A percentile compares a stretch with the other conserved stretches of the same genome.
phyloP scores from a whole-genome alignment of 352 stramenopile genomes.

The Globisporangium perplexum region DNA sequence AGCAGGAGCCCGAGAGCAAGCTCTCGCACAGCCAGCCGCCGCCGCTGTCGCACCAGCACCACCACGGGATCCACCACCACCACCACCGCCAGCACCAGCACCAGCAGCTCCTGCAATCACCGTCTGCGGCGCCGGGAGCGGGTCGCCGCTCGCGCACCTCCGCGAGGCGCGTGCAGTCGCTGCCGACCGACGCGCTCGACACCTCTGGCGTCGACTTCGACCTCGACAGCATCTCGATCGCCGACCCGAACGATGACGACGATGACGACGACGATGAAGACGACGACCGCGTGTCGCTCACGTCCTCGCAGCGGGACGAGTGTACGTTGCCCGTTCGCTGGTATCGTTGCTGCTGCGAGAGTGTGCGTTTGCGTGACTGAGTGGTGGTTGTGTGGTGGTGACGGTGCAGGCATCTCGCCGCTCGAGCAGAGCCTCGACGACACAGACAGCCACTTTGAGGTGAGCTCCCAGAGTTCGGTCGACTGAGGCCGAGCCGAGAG shows the following conservation, averaged over 20 bases:
- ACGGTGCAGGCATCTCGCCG: slow-evolving; percentile 59
- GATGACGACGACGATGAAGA: slow-evolving; percentile 36
- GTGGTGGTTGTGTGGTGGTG: slow-evolving; percentile 1
- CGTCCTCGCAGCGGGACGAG: slow-evolving; percentile 63
- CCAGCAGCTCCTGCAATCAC: not conserved
- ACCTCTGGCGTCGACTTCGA: slow-evolving; percentile 63
- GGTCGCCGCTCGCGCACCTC: slow-evolving; percentile 15
- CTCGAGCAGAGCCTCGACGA: slow-evolving; percentile 72
- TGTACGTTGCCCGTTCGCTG: slow-evolving; percentile 39
- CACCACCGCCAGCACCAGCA: not conserved
- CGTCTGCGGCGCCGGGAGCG: not conserved
- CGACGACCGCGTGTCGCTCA: slow-evolving; percentile 61
- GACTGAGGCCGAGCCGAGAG: slow-evolving; percentile 21
- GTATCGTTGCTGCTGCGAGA: not conserved
- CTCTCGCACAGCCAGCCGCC: slow-evolving; percentile 25
- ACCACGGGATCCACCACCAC: not conserved
- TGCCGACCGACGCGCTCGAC: slow-evolving; percentile 50
- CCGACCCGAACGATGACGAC: slow-evolving; percentile 35
- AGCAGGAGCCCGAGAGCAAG: slow-evolving; percentile 7
- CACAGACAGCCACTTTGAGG: slow-evolving; percentile 75
- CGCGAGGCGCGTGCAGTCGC: slow-evolving; percentile 49
- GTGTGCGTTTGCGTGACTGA: slow-evolving; percentile 4
- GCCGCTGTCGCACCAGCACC: slow-evolving; percentile 13
- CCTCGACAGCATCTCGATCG: slow-evolving; percentile 80
- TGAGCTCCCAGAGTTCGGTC: slow-evolving; percentile 73